These are phyloP conservation scores for Silene noctiflora DNA, from an alignment of 179 eudicot species.

Conservation along the genomic window DNA sequence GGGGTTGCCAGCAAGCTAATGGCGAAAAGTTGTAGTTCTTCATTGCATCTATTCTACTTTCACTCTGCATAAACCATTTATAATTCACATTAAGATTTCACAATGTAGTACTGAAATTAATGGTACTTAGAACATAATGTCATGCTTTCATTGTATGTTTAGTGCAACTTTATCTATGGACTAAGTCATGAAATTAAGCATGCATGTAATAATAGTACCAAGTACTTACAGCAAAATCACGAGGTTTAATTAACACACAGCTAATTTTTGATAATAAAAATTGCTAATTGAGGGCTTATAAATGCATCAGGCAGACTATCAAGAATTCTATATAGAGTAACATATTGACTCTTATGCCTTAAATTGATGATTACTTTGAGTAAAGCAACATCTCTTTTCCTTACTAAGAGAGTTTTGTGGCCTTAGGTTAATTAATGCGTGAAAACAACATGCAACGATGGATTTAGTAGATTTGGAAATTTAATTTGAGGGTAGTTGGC, in stretches of 20 bases:
- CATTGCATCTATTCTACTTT: constrained; percentile 7
- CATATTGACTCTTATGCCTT: constrained; percentile 18
- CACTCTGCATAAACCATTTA: constrained; percentile 11
- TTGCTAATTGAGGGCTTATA: neutral
- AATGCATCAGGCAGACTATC: neutral
- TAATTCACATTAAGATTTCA: neutral
- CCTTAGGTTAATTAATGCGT: constrained; percentile 38
- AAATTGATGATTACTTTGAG: constrained; percentile 30
- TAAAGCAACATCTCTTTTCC: constrained; percentile 33
- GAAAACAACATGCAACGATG: constrained; percentile 39
- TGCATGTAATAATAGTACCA: neutral
- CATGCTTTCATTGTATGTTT: neutral
- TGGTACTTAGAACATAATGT: neutral
- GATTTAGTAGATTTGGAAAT: constrained; percentile 15
- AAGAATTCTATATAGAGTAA: neutral
- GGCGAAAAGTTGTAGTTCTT: constrained; percentile 23
- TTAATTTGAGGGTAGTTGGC: constrained; percentile 23
- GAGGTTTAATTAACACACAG: neutral
- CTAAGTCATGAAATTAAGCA: too few species aligned
- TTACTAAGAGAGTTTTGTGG: constrained; percentile 28
- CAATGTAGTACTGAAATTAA: neutral
- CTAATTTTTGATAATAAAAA: neutral
- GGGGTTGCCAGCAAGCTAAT: constrained; percentile 24
- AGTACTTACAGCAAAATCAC: neutral
- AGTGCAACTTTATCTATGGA: neutral